These are phyloP conservation scores for Rheum nobile DNA, from an alignment of 148 eudicot species.

Conservation along the genomic window DNA sequence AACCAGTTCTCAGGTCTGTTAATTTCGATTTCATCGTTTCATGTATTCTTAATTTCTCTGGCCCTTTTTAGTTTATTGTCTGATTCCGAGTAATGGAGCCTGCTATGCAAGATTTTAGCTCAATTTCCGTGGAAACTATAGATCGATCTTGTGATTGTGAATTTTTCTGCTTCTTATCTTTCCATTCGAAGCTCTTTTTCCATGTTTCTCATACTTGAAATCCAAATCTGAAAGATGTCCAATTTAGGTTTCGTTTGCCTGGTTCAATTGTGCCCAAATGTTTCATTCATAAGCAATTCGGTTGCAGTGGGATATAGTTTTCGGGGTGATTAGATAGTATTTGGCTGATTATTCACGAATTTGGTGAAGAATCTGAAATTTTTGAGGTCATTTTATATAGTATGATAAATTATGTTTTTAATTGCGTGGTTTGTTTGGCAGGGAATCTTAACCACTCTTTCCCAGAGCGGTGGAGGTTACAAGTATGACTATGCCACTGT, in stretches of 20 bases:
- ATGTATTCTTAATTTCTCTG: not conserved
- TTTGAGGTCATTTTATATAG: not conserved
- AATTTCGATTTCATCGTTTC: not conserved
- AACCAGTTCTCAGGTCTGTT: constrained; percentile 67
- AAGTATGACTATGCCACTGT: constrained; percentile 79
- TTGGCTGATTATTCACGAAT: not conserved
- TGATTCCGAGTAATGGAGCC: not conserved
- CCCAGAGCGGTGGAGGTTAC: constrained; percentile 63
- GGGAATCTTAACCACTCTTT: constrained; percentile 74
- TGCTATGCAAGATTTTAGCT: not conserved
- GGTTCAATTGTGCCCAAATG: not conserved
- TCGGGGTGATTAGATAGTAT: not conserved
- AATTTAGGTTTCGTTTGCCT: not conserved
- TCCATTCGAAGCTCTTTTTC: not conserved
- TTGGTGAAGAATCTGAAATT: not conserved
- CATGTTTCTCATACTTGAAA: not conserved
- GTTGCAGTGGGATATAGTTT: not conserved
- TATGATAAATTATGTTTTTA: not conserved
- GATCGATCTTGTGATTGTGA: not conserved
- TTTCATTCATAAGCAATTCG: not conserved
- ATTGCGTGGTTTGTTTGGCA: constrained; percentile 18
- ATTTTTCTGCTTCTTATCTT: not conserved
- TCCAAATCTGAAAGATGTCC: not conserved
- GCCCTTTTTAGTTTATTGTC: not conserved
- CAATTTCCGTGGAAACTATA: not conserved